phyloP scores from a whole-genome alignment of 306 rosid species.

The Lathyrus aphaca region DNA sequence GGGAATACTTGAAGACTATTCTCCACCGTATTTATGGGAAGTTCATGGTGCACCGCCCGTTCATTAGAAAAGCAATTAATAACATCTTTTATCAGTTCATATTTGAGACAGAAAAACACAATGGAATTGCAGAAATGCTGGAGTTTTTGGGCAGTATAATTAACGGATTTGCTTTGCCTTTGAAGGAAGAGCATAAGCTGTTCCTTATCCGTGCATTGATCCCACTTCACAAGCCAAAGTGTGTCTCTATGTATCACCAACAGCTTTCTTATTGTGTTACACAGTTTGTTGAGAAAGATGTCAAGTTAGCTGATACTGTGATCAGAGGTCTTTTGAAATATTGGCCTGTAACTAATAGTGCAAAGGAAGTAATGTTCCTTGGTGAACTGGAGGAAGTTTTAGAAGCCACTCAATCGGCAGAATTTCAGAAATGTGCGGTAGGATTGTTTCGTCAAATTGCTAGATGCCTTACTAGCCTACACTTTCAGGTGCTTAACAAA shows the following conservation, averaged over 20 bases:
- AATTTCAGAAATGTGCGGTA: slow-evolving; percentile 58
- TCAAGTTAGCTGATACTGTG: slow-evolving; percentile 59
- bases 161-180: slow-evolving; percentile 41
- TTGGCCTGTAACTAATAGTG: slow-evolving; percentile 57
- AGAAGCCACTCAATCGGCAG: slow-evolving; percentile 38
- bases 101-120: slow-evolving; percentile 39
- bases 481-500: slow-evolving; percentile 53
- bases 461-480: slow-evolving; percentile 62
- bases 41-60: slow-evolving; percentile 47
- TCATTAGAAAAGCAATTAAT: slow-evolving; percentile 62
- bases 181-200: slow-evolving; percentile 46
- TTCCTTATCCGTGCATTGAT: slow-evolving; percentile 62
- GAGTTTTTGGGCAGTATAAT: slow-evolving; percentile 38
- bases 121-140: slow-evolving; percentile 41
- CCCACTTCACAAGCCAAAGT: slow-evolving; percentile 68
- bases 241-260: slow-evolving; percentile 62
- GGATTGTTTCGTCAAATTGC: slow-evolving; percentile 58
- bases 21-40: slow-evolving; percentile 38
- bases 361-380: slow-evolving; percentile 38
- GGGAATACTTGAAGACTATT: slow-evolving; percentile 41
- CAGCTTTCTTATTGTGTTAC: slow-evolving; percentile 62
- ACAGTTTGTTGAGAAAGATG: slow-evolving; percentile 67
- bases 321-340: slow-evolving; percentile 62
- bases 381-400: slow-evolving; percentile 39
- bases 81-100: slow-evolving; percentile 60